Conservation (phyloP, 2,329 filamentous ascomycete genomes). For the Trichoderma polysporum region DNA sequence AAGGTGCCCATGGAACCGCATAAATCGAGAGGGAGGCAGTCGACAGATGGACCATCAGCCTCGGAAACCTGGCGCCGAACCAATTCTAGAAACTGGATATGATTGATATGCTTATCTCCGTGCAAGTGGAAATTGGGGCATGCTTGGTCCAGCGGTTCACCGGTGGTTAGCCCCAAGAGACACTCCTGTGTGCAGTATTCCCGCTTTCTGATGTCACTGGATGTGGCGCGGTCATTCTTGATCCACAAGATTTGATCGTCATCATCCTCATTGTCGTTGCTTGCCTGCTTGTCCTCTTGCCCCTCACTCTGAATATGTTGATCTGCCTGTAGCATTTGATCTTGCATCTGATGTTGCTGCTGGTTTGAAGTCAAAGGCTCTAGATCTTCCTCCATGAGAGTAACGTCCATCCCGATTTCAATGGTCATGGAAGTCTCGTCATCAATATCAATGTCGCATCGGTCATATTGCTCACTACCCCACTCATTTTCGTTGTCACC, state of each 20-base stretch:
- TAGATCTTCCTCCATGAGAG: not conserved
- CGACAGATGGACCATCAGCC: not conserved
- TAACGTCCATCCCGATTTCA: not conserved
- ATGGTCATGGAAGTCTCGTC: not conserved
- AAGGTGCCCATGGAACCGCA: conserved; percentile 33
- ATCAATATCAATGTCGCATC: not conserved
- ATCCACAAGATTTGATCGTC: not conserved
- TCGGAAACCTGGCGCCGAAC: not conserved
- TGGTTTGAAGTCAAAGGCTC: not conserved
- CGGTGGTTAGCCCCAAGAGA: conserved; percentile 29
- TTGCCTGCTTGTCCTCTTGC: not conserved
- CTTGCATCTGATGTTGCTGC: not conserved
- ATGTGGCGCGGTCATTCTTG: not conserved
- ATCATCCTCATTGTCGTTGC: not conserved
- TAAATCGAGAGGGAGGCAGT: conserved; percentile 30
- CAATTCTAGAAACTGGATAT: not conserved
- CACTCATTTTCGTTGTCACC: not conserved
- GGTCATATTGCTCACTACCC: not conserved
- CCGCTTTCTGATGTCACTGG: conserved; percentile 20
- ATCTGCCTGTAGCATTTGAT: not conserved
- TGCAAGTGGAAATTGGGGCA: conserved; percentile 12
- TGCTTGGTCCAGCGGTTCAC: conserved; percentile 26
- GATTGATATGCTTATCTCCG: not conserved
- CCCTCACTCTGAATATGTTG: not conserved
- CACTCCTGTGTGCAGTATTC: conserved; percentile 34